phyloP scores from a whole-genome alignment of 1,284 basidiomycete genomes.

The Ustilago curta region DNA sequence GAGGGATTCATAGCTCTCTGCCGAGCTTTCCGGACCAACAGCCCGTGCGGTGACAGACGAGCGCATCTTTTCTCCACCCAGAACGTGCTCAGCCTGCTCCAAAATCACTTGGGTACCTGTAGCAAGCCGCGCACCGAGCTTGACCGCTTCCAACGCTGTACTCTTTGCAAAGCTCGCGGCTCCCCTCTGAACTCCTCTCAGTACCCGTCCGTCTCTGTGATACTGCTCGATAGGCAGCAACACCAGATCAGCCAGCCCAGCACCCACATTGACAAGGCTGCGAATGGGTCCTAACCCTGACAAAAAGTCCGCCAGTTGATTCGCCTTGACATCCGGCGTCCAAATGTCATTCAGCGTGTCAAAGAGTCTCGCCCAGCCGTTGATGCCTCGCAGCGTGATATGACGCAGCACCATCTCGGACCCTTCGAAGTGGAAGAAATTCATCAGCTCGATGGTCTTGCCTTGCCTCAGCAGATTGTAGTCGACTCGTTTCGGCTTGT shows the following conservation, averaged over 20 bases:
- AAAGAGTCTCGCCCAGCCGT: constrained; percentile 87
- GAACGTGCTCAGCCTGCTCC: constrained; percentile 91
- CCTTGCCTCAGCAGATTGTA: constrained; percentile 85
- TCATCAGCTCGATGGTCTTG: constrained; percentile 95
- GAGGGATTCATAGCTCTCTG: constrained; percentile 31
- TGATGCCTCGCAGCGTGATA: constrained; percentile 88
- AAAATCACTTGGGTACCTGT: constrained; percentile 97
- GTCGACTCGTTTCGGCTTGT: constrained; percentile 96
- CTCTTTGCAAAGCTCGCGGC: constrained; percentile 90
- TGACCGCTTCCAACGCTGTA: constrained; percentile 93
- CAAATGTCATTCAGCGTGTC: constrained; percentile 94
- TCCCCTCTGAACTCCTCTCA: constrained; percentile 92
- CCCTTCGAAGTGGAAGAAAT: constrained; percentile 99
- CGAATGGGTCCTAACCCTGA: constrained; percentile 96
- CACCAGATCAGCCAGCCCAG: constrained; percentile 93
- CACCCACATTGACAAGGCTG: constrained; percentile 89
- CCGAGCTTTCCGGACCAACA: constrained; percentile 65
- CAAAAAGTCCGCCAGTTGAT: constrained; percentile 95
- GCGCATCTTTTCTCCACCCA: constrained; percentile 75
- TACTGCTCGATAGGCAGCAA: constrained; percentile 96
- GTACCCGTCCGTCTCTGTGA: constrained; percentile 92
- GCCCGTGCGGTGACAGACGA: constrained; percentile 78
- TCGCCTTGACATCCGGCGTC: constrained; percentile 99
- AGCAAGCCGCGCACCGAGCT: constrained; percentile 90
- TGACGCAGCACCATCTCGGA: constrained; percentile 97